phyloP scores from a whole-genome alignment of 257 asterid genomes.

The Lantana camara region DNA sequence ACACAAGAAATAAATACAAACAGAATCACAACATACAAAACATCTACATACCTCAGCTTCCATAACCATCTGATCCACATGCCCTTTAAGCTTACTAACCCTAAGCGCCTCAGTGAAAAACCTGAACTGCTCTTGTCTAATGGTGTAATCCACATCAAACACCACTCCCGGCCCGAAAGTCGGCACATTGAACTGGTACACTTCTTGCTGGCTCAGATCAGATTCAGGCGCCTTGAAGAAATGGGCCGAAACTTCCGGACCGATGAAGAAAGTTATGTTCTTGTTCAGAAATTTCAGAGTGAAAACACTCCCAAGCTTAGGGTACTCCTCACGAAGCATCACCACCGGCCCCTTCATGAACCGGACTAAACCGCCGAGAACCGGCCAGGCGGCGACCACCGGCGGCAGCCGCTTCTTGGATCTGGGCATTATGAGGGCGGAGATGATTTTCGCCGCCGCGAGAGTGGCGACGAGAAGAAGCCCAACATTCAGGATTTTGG shows the following conservation, averaged over 20 bases:
- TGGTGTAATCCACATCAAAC: conserved; percentile 84
- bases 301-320: conserved; percentile 92
- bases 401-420: conserved; percentile 79
- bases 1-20: not conserved
- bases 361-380: conserved; percentile 70
- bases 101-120: conserved; percentile 92
- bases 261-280: conserved; percentile 85
- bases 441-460: conserved; percentile 61
- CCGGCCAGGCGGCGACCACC: conserved; percentile 55
- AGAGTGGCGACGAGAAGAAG: conserved; percentile 70
- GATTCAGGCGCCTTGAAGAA: conserved; percentile 94
- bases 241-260: conserved; percentile 96
- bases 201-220: conserved; percentile 96
- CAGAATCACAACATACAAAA: not conserved
- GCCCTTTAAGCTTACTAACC: conserved; percentile 75
- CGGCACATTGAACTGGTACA: conserved; percentile 90
- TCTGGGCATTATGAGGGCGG: conserved; percentile 68
- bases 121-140: conserved; percentile 95
- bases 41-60: conserved; percentile 80
- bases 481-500: conserved; percentile 62
- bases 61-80: conserved; percentile 85
- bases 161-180: conserved; percentile 98
- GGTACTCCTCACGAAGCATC: conserved; percentile 87
- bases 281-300: conserved; percentile 65
- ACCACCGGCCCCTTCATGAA: conserved; percentile 85